These are phyloP conservation scores for Picocystis sp. DNA, from an alignment of 163 green algal genomes.

Conservation along the genomic window DNA sequence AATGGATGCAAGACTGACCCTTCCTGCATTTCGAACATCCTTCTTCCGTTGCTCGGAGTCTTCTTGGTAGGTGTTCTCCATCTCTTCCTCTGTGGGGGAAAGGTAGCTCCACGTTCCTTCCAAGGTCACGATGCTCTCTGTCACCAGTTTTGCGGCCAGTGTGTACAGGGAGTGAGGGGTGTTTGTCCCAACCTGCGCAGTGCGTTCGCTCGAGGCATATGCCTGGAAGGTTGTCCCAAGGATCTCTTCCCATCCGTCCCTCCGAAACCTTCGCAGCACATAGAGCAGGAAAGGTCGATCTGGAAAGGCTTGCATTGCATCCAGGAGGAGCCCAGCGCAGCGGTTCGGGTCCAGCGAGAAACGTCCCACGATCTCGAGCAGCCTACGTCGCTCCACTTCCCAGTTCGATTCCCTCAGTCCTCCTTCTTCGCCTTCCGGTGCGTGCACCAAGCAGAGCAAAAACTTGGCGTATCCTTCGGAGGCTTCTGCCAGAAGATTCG, in stretches of 20 bases:
- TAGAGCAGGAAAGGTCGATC: too few relatives aligned
- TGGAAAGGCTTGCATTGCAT: too few relatives aligned
- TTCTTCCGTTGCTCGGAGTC: too few relatives aligned
- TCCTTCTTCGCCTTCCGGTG: neutral
- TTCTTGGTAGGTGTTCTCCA: too few relatives aligned
- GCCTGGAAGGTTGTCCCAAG: neutral
- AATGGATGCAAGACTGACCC: too few relatives aligned
- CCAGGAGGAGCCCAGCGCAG: too few relatives aligned
- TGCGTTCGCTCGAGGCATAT: slow-evolving; percentile 5
- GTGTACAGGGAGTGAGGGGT: slow-evolving; percentile 1
- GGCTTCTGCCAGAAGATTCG: slow-evolving; percentile 31
- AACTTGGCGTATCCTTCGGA: slow-evolving; percentile 30
- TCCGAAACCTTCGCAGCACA: neutral
- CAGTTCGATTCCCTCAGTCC: neutral
- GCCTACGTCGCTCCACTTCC: neutral
- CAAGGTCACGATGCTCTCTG: neutral
- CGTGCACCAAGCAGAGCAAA: slow-evolving; percentile 3
- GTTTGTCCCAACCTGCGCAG: slow-evolving; percentile 21
- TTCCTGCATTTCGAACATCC: too few relatives aligned
- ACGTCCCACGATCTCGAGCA: too few relatives aligned
- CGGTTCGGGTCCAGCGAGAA: too few relatives aligned
- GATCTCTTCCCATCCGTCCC: neutral
- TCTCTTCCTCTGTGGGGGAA: slow-evolving; percentile 1
- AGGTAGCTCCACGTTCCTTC: slow-evolving; percentile 7
- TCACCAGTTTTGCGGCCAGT: slow-evolving; percentile 6